Percentiles rank a stretch among this genome's conserved stretches.
Conservation (phyloP, 306 rosid genomes). For the Oxytropis ochrocephala region DNA sequence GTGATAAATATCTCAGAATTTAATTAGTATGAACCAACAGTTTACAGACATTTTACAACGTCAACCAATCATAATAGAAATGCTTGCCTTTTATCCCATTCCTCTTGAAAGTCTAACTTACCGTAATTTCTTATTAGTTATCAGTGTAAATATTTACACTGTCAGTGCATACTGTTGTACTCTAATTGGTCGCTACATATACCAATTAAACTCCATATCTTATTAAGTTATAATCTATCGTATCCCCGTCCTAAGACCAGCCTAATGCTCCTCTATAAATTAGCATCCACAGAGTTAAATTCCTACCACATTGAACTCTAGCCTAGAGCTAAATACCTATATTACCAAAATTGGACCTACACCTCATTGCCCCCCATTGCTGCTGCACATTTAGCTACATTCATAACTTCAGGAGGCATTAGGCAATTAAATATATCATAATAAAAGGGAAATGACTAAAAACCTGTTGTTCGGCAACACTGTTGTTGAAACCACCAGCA, state of each 20-base stretch:
- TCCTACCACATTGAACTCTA: not conserved
- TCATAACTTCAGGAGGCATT: slow-evolving; percentile 15
- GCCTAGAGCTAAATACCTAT: slow-evolving; percentile 2
- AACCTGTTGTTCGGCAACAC: slow-evolving; percentile 86
- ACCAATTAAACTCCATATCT: not conserved
- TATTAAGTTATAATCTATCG: not conserved
- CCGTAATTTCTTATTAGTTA: too few species aligned
- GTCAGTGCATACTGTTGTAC: too few species aligned
- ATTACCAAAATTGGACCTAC: not conserved
- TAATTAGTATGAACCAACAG: too few species aligned
- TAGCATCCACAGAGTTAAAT: slow-evolving; percentile 12
- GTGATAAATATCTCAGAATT: too few species aligned
- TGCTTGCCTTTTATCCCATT: too few species aligned
- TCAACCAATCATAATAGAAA: too few species aligned
- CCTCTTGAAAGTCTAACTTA: too few species aligned
- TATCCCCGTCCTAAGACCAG: slow-evolving; percentile 1
- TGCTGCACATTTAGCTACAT: not conserved
- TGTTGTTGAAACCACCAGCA: slow-evolving; percentile 77
- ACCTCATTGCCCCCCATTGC: not conserved
- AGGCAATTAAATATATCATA: slow-evolving; percentile 16
- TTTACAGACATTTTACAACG: too few species aligned
- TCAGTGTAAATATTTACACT: too few species aligned
- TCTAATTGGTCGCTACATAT: too few species aligned
- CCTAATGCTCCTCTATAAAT: not conserved
- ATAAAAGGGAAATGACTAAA: slow-evolving; percentile 18